These are phyloP conservation scores for Auricularia cornea DNA, from an alignment of 768 basidiomycete genomes.

Conservation along the genomic window DNA sequence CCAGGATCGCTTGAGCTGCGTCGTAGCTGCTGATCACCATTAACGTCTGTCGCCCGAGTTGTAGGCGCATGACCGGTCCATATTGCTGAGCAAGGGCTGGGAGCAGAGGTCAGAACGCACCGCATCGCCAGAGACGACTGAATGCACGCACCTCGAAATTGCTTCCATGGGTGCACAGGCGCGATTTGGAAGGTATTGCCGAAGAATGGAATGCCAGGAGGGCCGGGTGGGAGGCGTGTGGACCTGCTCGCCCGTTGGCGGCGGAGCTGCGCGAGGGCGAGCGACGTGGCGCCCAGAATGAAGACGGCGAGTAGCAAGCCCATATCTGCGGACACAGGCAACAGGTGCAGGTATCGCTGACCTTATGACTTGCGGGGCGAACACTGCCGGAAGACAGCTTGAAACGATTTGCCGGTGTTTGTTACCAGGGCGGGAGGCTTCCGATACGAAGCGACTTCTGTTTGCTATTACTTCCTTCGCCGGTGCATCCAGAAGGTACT, in stretches of 20 bases:
- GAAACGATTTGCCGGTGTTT: too few species aligned
- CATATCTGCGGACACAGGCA: background rate
- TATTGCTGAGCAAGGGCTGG: background rate
- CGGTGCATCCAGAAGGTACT: too few species aligned
- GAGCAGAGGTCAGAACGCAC: too few species aligned
- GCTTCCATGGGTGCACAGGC: constrained; percentile 14
- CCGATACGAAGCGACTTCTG: too few species aligned
- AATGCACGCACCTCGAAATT: background rate
- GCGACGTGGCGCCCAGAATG: background rate
- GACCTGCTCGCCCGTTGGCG: constrained; percentile 21
- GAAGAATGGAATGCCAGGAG: constrained; percentile 22
- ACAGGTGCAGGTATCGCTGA: background rate
- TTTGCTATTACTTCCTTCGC: too few species aligned
- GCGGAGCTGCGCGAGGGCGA: background rate
- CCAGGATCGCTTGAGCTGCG: background rate
- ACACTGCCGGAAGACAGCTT: too few species aligned
- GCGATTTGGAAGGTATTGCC: constrained; percentile 26
- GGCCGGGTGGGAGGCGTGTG: constrained; percentile 22
- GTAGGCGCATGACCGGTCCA: background rate
- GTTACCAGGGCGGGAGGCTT: too few species aligned
- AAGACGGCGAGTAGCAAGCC: background rate
- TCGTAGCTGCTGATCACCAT: background rate
- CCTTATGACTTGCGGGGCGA: too few species aligned
- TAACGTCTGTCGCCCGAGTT: background rate
- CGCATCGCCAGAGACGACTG: too few species aligned